Percentiles rank a stretch among this genome's conserved stretches.
phyloP scores from a whole-genome alignment of 116 monocot genomes.

The Dioscorea cayenensis region DNA sequence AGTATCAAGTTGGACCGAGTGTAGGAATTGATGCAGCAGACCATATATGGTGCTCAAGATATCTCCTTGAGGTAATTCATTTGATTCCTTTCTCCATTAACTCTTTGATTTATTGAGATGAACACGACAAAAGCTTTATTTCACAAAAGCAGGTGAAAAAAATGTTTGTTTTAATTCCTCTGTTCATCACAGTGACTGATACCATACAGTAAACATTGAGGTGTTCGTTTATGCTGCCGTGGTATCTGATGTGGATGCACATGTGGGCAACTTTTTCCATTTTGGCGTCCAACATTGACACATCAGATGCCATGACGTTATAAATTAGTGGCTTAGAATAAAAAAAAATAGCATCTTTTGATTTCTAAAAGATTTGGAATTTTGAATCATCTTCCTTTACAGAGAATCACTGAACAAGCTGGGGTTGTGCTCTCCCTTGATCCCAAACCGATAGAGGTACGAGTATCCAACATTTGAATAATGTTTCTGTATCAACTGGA shows the following conservation, averaged over 20 bases:
- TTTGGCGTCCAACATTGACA: too few species aligned
- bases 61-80: conserved; percentile 78
- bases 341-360: too few species aligned
- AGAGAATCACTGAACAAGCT: conserved; percentile 94
- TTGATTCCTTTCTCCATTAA: not conserved
- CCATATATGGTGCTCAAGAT: conserved; percentile 86
- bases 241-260: too few species aligned
- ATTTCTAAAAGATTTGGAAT: not conserved
- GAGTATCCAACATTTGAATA: not conserved
- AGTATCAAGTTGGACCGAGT: conserved; percentile 95
- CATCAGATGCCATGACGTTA: too few species aligned
- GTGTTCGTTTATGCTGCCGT: too few species aligned
- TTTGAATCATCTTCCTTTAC: conserved; percentile 1
- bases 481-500: not conserved
- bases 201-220: too few species aligned
- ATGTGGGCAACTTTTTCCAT: too few species aligned
- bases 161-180: too few species aligned
- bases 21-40: conserved; percentile 90
- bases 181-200: too few species aligned
- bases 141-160: not conserved
- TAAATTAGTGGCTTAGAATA: too few species aligned
- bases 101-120: too few species aligned
- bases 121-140: not conserved
- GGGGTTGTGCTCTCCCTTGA: conserved; percentile 79
- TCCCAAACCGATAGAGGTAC: conserved; percentile 90